Conservation (phyloP, 2,329 filamentous ascomycete genomes). For the Penicillium fuscoglaucum region DNA sequence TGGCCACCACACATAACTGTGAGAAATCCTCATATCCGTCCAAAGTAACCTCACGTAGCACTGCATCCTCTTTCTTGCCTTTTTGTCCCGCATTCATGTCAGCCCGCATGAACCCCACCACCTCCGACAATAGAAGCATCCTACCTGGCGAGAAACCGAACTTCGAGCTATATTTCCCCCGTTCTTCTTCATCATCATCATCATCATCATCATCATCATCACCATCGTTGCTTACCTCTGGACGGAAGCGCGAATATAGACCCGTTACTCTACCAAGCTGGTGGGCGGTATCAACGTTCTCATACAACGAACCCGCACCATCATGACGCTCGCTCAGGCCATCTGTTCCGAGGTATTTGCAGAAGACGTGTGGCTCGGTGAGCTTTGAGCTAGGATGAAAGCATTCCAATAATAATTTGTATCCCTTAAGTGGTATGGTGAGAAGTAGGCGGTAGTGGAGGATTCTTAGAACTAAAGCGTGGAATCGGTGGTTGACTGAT, state of each 20-base stretch:
- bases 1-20: constrained; percentile 68
- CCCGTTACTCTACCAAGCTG: constrained; percentile 51
- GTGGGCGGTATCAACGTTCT: constrained; percentile 31
- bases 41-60: constrained; percentile 62
- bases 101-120: constrained; percentile 8
- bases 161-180: background rate
- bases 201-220: no score
- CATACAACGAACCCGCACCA: constrained; percentile 40
- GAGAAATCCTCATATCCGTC: constrained; percentile 72
- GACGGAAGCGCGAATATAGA: constrained; percentile 71
- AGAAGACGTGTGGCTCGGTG: constrained; percentile 68
- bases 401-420: constrained; percentile 74
- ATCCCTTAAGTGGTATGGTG: constrained; percentile 58
- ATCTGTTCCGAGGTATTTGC: constrained; percentile 65
- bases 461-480: constrained; percentile 62
- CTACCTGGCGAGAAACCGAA: constrained; percentile 17
- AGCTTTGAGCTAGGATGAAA: constrained; percentile 71
- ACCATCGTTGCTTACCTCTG: constrained; percentile 59
- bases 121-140: constrained; percentile 5
- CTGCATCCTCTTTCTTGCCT: constrained; percentile 24
- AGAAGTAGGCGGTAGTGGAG: constrained; percentile 64
- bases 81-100: constrained; percentile 10
- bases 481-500: constrained; percentile 62
- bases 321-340: constrained; percentile 52
- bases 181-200: constrained; percentile 7